Evolutionary conservation across 495 filamentous ascomycete species (phyloP), one percentile per base, ranked within the genome.

Genomic region (Tricharina praecox): DNA sequence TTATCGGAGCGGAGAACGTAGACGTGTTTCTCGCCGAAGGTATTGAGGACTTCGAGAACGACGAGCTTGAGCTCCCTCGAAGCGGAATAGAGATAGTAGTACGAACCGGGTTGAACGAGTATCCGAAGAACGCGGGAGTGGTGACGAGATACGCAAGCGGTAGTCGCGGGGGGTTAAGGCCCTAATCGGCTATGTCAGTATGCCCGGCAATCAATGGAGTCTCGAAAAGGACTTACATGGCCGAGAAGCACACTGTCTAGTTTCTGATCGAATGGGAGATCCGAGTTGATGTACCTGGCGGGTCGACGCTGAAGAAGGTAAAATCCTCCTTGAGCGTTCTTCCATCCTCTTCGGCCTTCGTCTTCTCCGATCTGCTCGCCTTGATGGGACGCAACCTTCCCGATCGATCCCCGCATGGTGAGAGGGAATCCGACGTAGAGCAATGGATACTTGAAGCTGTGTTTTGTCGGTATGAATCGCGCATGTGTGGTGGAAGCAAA

Each of bases 21-120:
- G 55, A 76, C 73, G 15, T 79, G 68, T 44, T 78, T 73, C 62
- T 87, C 81, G 45, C 70, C 74, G 56, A 82, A 85, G 0, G 79
- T 85, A 51, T 86, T 85, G 57, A 82, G 84, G 34, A 86, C 78
- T 55, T 87, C 82, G 13, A 84, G 52, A 28, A 88, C 71, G 61
- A 85, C 71, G 21, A 75, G 74, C 34, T 70, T 68, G 23, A 88
- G 67, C n/a, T 69, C 63, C 42, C 70, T 67, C 3, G 71, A 54
- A 4, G 64, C 50, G 18, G 70, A 70, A 56, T 88, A 87, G 5
- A 88, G 67, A 51, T 86, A 85, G 77, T 82, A 88, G 62, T 85
- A 82, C 7, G 77, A 83, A 83, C 78, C 0, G 80, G 81, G 53
- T 82, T 85, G 62, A 82, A 82, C 13, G 73, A 73, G 57, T 81